Evolutionary conservation across 2,329 filamentous ascomycete species (phyloP), one percentile per base, ranked within the genome.

Genomic region (Colletotrichum paranaense): DNA sequence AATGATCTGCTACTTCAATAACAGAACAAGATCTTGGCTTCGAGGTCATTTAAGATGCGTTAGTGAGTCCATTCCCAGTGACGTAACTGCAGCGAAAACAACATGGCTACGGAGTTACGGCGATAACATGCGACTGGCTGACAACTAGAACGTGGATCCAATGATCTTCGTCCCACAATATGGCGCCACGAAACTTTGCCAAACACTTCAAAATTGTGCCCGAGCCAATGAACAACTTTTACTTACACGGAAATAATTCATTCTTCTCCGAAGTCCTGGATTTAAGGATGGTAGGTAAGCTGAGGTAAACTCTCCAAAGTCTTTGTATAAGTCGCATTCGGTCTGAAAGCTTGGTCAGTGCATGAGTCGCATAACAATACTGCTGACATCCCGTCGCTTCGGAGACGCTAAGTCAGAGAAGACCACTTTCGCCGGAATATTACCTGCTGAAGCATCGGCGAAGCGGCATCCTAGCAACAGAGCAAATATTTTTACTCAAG

Each of bases 21-120:
- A n/a, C 7, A 8, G 42, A 49, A n/a, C 7, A n/a, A 9, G 42
- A 4, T 49, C 42, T 49, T 49, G 19, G 7, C 19, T n/a, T 9
- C 16, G 42, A 49, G 19, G 7, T n/a, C 24, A 14, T 28, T 38
- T 46, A 38, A 49, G 24, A 30, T 30, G 11, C 8, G 42, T 62
- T 11, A 19, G 19, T 49, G 42, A 49, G 19, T n/a, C 16, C 42
- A 49, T 49, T 49, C 19, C 3, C 19, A n/a, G 42, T 49, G 42
- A 49, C 42, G 19, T 49, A 49, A 49, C 19, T 49, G 42, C 16
- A 49, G 42, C 42, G 42, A 49, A 49, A 19, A n/a, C 42, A 19
- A 49, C 7, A n/a, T n/a, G 12, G 52, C 52, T 14, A 26, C 58
- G 67, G 58, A 68, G 35, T 56, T 56, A 56, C 52, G 52, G 52